These are phyloP conservation scores for Cadophora malorum DNA, from an alignment of 2,329 filamentous ascomycete species.

Conservation along the genomic window DNA sequence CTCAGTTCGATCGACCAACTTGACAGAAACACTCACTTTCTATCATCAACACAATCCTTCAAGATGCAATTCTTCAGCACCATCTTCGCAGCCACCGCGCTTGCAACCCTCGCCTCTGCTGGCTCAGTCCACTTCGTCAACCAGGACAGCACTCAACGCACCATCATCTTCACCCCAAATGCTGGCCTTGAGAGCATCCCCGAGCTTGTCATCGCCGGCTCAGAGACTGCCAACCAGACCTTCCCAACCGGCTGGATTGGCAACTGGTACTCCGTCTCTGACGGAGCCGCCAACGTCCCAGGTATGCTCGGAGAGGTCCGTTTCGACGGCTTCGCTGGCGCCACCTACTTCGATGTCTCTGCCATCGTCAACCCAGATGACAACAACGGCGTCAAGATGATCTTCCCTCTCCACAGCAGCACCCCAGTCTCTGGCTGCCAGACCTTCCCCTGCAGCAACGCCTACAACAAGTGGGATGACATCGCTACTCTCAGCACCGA, in stretches of 20 bases:
- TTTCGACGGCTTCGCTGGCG: conserved; percentile 55
- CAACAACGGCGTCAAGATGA: conserved; percentile 58
- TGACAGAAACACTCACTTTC: conserved; percentile 31
- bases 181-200: conserved; percentile 32
- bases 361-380: conserved; percentile 61
- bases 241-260: conserved; percentile 50
- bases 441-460: conserved; percentile 58
- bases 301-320: conserved; percentile 61
- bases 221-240: conserved; percentile 47
- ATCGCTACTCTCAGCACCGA: conserved; percentile 60
- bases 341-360: conserved; percentile 64
- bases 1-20: conserved; percentile 38
- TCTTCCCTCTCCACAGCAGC: conserved; percentile 53
- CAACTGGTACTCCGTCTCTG: conserved; percentile 53
- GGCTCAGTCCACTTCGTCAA: conserved; percentile 64
- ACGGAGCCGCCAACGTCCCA: conserved; percentile 50
- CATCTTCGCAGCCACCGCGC: conserved; percentile 49
- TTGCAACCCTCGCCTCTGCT: conserved; percentile 53
- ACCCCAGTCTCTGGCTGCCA: conserved; percentile 57
- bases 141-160: conserved; percentile 55
- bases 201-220: conserved; percentile 36
- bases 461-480: conserved; percentile 61
- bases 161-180: conserved; percentile 43
- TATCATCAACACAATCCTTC: conserved; percentile 42
- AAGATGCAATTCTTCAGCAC: conserved; percentile 60